Percentiles rank a stretch among this genome's conserved stretches.
Evolutionary conservation across 495 filamentous ascomycete species (phyloP).

Genomic region (Podospora pseudoanserina): DNA sequence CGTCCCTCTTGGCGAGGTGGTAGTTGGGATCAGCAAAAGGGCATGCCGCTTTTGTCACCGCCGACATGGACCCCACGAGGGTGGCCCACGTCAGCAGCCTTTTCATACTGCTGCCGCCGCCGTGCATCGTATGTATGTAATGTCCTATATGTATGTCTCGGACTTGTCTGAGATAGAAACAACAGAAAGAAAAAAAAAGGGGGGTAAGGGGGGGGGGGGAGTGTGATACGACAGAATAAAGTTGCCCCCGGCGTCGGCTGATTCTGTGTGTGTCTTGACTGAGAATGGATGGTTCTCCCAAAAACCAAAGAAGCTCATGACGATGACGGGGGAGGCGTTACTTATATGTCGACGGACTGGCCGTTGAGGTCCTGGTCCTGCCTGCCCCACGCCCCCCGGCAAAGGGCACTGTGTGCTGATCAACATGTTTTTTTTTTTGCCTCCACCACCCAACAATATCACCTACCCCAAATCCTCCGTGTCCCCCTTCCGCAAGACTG

Average conservation of each 20-base stretch:
- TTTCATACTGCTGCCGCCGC: slow-evolving; percentile 15
- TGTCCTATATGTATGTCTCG: slow-evolving; percentile 3
- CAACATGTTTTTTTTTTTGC: background rate
- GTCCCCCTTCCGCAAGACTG: background rate
- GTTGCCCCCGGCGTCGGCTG: background rate
- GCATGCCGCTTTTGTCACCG: slow-evolving; percentile 29
- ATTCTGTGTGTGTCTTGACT: background rate
- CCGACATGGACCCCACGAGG: slow-evolving; percentile 19
- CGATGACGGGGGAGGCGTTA: background rate
- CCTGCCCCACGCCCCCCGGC: background rate
- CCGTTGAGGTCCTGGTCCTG: background rate
- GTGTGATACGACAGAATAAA: slow-evolving; percentile 4
- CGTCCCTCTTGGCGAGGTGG: slow-evolving; percentile 23
- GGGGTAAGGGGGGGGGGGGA: background rate
- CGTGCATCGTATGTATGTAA: background rate
- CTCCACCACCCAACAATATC: background rate
- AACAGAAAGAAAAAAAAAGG: background rate
- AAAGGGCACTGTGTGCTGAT: background rate
- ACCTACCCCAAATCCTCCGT: background rate
- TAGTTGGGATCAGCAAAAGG: slow-evolving; percentile 39
- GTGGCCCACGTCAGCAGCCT: slow-evolving; percentile 25
- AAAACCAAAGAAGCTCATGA: background rate
- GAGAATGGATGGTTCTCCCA: background rate
- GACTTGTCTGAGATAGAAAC: background rate
- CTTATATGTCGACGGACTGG: slow-evolving; percentile 6